phyloP scores from a whole-genome alignment of 331 rosid genomes.

The Quercus phellos region DNA sequence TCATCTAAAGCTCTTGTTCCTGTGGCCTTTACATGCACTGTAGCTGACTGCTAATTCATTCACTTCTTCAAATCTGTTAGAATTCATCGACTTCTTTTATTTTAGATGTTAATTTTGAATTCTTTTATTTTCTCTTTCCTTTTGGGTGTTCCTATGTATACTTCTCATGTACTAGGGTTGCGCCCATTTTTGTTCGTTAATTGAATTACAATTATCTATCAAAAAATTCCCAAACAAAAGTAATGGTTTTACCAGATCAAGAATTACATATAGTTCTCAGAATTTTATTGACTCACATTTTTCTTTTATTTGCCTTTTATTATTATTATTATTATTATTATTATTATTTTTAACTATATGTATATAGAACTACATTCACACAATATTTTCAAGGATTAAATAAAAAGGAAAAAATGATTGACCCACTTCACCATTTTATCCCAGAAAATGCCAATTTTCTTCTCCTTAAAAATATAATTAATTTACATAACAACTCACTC shows the following conservation, averaged over 20 bases:
- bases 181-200: no score
- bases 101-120: no score
- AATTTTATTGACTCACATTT: neutral
- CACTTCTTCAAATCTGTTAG: no score
- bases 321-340: neutral
- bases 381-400: neutral
- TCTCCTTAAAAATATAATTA: neutral
- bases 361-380: neutral
- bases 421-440: neutral
- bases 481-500: neutral
- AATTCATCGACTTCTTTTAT: no score
- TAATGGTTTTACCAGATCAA: neutral
- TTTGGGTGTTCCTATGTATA: no score
- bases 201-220: no score
- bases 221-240: neutral
- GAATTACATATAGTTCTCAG: neutral
- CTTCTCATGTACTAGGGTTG: no score
- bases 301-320: neutral
- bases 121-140: no score
- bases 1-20: no score
- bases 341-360: neutral
- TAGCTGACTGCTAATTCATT: no score
- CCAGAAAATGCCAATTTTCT: neutral
- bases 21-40: no score
- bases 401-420: neutral